Evolutionary conservation across 106 monocot genomes (phyloP), one percentile per base, ranked within the genome.

Genomic region (Phalaenopsis equestris): DNA sequence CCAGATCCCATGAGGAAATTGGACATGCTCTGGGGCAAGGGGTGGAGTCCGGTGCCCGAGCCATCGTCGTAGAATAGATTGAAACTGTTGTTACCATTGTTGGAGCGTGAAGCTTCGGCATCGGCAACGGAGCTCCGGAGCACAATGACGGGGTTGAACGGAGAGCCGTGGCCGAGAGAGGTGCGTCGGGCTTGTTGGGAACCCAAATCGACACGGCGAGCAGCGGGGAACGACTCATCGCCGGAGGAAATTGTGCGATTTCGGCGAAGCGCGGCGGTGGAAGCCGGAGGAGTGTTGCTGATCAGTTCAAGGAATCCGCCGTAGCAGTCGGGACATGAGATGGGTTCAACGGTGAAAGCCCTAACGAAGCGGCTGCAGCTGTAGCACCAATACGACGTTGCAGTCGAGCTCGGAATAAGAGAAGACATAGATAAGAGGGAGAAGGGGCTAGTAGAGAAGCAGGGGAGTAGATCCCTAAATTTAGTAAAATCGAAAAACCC

Each of bases 31-130:
- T 80, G 46, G 2, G 90, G 90, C 12, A 90, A 21, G 17, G 90
- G 90, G 48, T 87, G 87, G 74, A 90, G 85, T 43, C 90, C 90
- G 14, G 85, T 75, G 23, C 87, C 90, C 14, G 78, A 49, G 5
- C 87, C 87, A 19, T 90, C 90, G 37, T 90, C 87, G n/a, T 90
- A 87, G 83, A 84, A 90, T 10, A 90, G 65, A 80, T 87, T 87
- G 42, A 87, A 87, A 37, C 80, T 81, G 79, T 56, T 70, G 36
- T 37, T 79, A 68, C 65, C 67, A 21, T 64, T 23, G 42, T 56
- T 8, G 55, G 55, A 41, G 17, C 47, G 81, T 5, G 76, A 56
- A 15, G 41, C 52, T 11, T 61, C 56, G 6, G 58, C 75, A 24
- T 76, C 47, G 18, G 7, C 67, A 4, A 43, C 47, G 10, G 79